Base-by-base conservation (phyloP, 352 stramenopile genomes). In the Phytophthora macrochlamydospora region DNA sequence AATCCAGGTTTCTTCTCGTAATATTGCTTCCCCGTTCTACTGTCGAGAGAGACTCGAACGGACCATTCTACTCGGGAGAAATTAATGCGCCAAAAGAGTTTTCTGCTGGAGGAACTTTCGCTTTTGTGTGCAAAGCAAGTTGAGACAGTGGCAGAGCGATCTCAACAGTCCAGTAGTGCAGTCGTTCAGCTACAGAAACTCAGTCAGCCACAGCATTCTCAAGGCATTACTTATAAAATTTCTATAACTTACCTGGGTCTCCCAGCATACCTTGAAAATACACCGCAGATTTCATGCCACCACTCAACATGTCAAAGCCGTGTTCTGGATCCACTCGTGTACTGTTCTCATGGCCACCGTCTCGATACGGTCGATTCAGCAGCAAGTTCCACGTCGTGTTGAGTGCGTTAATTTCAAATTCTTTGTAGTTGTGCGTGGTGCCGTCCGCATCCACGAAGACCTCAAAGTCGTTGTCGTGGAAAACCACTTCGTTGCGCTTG, bases 381-480 rank as follows among this genome's bases (percentile, higher is more conserved):
- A 87, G 84, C 24, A 98, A 70, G 63, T 97, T 96, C 90, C 90
- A 98, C 31, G 88, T 91, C 35, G 87, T 85, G 64, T 97, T 97
- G 38, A 86, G 62, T 7, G 89, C 83, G 64, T 98, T 98, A 6
- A 97, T 50, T 67, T 98, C 92, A 32, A 97, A 78, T 78, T 98
- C 92, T 70, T 97, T 97, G 81, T 98, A 98, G 66, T 92, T 81
- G 72, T 95, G 84, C 28, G 84, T 90, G 29, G 35, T 87, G 7
- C 78, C 83, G 38, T 81, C 75, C 1, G 88, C 73, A 71, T 98
- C 90, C 29, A 97, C 76, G 67, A 98, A 97, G 8, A 97, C 88
- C 67, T 98, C 89, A 73, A 97, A 97, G 76, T 98, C 92, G 51
- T 95, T 97, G 76, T 98, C 92, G 40, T 87, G 75, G 56, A 93